Base-by-base conservation (phyloP, 148 eudicot species). In the Rhododendron ferrugineum region DNA sequence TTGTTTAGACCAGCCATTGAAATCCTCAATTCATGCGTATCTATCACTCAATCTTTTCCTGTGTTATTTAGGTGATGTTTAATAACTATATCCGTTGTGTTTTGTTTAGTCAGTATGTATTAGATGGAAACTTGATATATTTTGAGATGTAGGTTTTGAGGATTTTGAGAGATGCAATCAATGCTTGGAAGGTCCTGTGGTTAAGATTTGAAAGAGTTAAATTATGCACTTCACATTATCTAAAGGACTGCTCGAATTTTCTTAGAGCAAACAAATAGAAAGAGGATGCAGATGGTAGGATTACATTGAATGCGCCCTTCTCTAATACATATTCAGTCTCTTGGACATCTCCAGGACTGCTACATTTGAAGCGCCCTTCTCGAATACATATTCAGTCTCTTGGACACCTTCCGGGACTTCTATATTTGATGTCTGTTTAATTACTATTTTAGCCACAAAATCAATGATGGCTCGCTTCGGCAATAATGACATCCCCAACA, bases 381-480 rank as follows among this genome's bases (percentile, higher is more conserved):
- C 16, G 5, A 66, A 66, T 66, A 26, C 14, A 66, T 28, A 11
- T 68, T 68, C 73, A 8, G 34, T 68, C 73, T 68, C 73, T 68
- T 68, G 32, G 34, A 28, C 34, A 80, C 42, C 64, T 54, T 52
- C 66, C 18, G 9, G 64, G 34, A 52, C 82, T 30, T 6, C 30
- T 52, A 2, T 52, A 80, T 80, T 80, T 62, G 54, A 49, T 50
- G 82, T 50, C 18, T 50, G 60, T 80, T 80, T 40, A 80, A 52
- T 50, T 52, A 52, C 64, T 16, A 9, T 50, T 79, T 80, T 80
- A 50, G 23, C 82, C n/a, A 11, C 42, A 26, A 52, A 28, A 28
- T 30, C 37, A 80, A 80, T 80, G 11, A 28, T 28, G n/a, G 82
- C 82, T 15, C 15, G 30, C 40, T 79, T 44, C 32, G 30, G 54